Evolutionary conservation across 805 yeast species (phyloP), one percentile per base, ranked within the genome.

Genomic region (Starmerella ratchasimensis): DNA sequence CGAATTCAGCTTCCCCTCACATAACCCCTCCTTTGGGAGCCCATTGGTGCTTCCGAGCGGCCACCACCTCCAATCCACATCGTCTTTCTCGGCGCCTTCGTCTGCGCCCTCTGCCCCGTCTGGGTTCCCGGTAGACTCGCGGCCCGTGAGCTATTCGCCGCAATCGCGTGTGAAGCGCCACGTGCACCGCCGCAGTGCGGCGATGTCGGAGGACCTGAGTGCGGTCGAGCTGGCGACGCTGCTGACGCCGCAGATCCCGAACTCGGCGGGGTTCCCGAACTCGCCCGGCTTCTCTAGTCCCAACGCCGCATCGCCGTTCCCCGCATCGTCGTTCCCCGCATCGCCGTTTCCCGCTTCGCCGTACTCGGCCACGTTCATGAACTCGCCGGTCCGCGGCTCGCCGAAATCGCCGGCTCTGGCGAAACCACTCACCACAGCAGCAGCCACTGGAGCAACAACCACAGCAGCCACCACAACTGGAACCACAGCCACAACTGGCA

Each of bases 181-280:
- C 28, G 45, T 42, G 15, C 55, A 51, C 37, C 45, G 55, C 15
- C 48, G 55, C n/a, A 45, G 50, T 19, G 55, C 49, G 3, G 55
- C 55, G 7, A 46, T 51, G 38, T 50, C 54, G 11, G 55, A 51
- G 25, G 55, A 51, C 37, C 42, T 51, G 22, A 34, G 41, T 18
- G 37, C 46, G 17, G 33, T 36, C 4, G 48, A 46, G 27, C 25
- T 45, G 18, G 33, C 44, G 4, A 29, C 38, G n/a, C 37, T 44
- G 21, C 28, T 31, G 14, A 28, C 41, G 14, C 39, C 46, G 25
- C 44, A 31, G 20, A 22, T 34, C 3, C 37, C 41, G 11, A 18
- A 8, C 21, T 13, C 28, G 8, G n/a, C 18, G 33, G 2, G n/a
- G 27, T 16, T n/a, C 36, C 5, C 29, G 9, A 21, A 28, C 28